These are phyloP conservation scores for Zoysia pacifica DNA, from an alignment of 176 grass and related monocot genomes.

Conservation along the genomic window DNA sequence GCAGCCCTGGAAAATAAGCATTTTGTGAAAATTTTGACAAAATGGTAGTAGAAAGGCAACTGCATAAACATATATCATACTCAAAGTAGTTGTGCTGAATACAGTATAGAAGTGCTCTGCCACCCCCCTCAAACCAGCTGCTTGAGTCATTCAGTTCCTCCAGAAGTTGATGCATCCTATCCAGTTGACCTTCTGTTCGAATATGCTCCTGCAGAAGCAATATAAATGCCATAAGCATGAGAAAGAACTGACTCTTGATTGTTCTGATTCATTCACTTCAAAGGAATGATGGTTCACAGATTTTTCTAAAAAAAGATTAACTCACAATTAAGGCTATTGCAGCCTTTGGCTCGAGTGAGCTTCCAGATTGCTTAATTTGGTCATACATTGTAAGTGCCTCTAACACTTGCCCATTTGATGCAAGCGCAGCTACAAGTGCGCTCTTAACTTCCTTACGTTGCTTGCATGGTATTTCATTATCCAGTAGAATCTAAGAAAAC, in stretches of 20 bases:
- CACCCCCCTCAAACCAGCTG: conserved; percentile 76
- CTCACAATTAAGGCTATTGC: conserved; percentile 76
- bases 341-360: conserved; percentile 64
- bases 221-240: conserved; percentile 20
- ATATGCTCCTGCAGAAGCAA: conserved; percentile 72
- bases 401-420: conserved; percentile 71
- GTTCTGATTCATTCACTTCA: conserved; percentile 13
- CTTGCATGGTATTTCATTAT: conserved; percentile 61
- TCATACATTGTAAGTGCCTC: conserved; percentile 72
- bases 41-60: conserved; percentile 41
- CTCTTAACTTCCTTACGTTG: conserved; percentile 67
- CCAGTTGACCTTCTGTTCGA: conserved; percentile 69
- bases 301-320: not conserved
- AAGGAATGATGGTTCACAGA: conserved; percentile 16
- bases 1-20: conserved; percentile 54
- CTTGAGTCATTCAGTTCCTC: conserved; percentile 65
- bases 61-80: conserved; percentile 56
- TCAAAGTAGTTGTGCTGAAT: conserved; percentile 60
- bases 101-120: conserved; percentile 74
- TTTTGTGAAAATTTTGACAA: conserved; percentile 29
- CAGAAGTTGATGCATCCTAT: conserved; percentile 70
- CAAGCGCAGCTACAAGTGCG: conserved; percentile 58
- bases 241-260: conserved; percentile 23
- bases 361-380: conserved; percentile 70
- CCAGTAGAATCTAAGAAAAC: conserved; percentile 66